These are phyloP conservation scores for Apostasia ramifera DNA, from an alignment of 106 monocot species.

Conservation along the genomic window DNA sequence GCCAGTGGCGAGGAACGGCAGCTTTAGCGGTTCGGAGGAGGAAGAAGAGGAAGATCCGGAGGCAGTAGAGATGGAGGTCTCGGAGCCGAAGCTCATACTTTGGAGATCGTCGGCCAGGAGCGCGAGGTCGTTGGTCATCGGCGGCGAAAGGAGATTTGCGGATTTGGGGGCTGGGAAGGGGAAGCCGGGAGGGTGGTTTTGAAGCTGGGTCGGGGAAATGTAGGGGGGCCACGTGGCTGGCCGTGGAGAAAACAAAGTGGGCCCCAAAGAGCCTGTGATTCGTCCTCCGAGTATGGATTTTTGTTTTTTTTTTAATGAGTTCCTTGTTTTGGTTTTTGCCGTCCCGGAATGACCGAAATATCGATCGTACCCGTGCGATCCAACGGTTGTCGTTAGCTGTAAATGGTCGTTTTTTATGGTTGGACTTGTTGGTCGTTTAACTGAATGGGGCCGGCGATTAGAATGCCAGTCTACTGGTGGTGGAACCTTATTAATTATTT, in stretches of 20 bases:
- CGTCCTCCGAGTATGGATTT: slow-evolving; percentile 14
- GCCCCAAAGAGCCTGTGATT: slow-evolving; percentile 53
- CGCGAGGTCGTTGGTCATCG: not conserved
- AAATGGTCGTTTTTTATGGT: too few species aligned
- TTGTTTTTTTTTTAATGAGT: too few species aligned
- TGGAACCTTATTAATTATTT: too few species aligned
- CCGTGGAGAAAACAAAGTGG: slow-evolving; percentile 19
- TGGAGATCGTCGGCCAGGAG: not conserved
- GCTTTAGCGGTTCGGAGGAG: not conserved
- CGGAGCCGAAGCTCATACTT: slow-evolving; percentile 8
- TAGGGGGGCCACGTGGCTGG: not conserved
- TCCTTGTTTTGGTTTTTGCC: too few species aligned
- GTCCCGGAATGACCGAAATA: too few species aligned
- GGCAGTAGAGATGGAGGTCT: not conserved
- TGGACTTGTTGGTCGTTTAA: too few species aligned
- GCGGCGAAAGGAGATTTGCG: not conserved
- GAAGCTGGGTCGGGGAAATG: not conserved
- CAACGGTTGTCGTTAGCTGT: too few species aligned
- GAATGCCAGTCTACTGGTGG: too few species aligned
- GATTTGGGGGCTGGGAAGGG: not conserved
- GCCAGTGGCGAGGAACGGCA: not conserved
- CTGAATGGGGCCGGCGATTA: too few species aligned
- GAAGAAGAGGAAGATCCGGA: not conserved
- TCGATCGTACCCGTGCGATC: too few species aligned
- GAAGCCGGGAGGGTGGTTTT: not conserved